Percentiles rank a stretch among this genome's conserved stretches.
These are phyloP conservation scores for Nicotiana obtusifolia DNA, from an alignment of 257 asterid genomes.

Conservation along the genomic window DNA sequence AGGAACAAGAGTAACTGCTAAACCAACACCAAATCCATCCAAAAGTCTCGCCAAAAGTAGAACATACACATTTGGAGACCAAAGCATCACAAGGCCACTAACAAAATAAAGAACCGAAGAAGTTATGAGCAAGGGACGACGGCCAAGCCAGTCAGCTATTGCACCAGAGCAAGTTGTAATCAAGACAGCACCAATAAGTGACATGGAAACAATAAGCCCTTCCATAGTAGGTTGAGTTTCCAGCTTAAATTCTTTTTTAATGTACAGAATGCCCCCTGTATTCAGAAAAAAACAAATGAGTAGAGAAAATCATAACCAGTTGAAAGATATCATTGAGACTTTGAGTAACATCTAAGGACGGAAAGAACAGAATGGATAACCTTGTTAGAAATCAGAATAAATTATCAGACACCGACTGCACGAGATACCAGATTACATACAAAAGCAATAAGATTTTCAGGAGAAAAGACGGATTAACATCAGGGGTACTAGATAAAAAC, in stretches of 20 bases:
- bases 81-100: constrained; percentile 49
- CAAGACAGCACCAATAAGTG: constrained; percentile 56
- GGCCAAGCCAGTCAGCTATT: constrained; percentile 51
- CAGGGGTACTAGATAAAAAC: neutral
- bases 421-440: neutral
- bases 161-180: constrained; percentile 52
- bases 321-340: neutral
- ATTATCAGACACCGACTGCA: neutral
- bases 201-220: constrained; percentile 59
- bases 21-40: constrained; percentile 61
- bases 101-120: constrained; percentile 44
- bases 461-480: neutral
- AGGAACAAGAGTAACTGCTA: constrained; percentile 57
- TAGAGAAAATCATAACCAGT: neutral
- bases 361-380: neutral
- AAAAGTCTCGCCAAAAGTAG: constrained; percentile 55
- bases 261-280: constrained; percentile 46
- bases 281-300: neutral
- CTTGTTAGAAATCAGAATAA: neutral
- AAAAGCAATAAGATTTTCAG: neutral
- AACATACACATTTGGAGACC: constrained; percentile 61
- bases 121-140: constrained; percentile 51
- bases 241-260: constrained; percentile 51
- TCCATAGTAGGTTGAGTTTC: constrained; percentile 48
- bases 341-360: neutral